Percentiles rank a stretch among this genome's conserved stretches.
Evolutionary conservation across 73 alveolate species (phyloP).

Genomic region (Durusdinium trenchii): DNA sequence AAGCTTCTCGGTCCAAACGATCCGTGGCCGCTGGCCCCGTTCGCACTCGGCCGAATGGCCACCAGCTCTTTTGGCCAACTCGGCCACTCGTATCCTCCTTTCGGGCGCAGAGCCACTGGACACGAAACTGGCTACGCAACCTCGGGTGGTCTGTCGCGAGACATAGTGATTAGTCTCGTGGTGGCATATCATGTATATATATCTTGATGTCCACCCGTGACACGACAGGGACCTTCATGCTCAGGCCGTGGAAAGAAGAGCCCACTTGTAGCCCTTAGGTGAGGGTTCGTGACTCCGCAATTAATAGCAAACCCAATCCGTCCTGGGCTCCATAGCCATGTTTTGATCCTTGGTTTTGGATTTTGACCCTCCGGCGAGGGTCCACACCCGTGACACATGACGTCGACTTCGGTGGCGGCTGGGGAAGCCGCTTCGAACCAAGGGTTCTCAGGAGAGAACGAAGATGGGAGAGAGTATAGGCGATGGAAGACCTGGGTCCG

Average conservation of each 20-base stretch:
- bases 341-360: neutral
- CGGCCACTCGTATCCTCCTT: no score
- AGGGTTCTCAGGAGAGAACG: neutral
- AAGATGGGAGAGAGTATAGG: neutral
- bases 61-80: no score
- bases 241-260: neutral
- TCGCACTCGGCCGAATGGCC: no score
- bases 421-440: neutral
- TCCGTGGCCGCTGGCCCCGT: no score
- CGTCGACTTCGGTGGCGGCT: neutral
- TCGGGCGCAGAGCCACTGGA: no score
- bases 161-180: no score
- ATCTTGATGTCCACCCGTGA: no score
- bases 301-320: neutral
- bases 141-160: no score
- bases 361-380: neutral
- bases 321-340: neutral
- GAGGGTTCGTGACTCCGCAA: neutral
- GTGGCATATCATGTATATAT: no score
- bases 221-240: neutral
- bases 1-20: conserved; percentile 41
- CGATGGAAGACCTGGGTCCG: neutral
- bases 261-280: neutral
- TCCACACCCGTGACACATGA: neutral
- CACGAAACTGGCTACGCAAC: no score